phyloP scores from a whole-genome alignment of 179 eudicot genomes.

The Silene coronaria region DNA sequence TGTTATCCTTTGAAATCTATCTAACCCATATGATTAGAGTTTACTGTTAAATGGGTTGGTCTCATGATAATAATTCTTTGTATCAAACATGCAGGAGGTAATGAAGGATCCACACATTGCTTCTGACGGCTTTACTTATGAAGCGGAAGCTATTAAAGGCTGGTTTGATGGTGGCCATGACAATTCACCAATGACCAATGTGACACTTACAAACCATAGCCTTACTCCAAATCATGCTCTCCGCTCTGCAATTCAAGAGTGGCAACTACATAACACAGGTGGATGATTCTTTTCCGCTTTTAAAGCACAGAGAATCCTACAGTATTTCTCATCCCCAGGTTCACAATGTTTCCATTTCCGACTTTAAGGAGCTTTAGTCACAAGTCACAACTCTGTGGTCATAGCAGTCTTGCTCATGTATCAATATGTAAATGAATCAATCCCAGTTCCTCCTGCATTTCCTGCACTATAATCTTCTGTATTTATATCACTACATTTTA shows the following conservation, averaged over 20 bases:
- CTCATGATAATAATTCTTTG: background rate
- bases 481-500: background rate
- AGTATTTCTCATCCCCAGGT: background rate
- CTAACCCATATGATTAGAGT: too few species aligned
- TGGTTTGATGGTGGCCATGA: slow-evolving; percentile 33
- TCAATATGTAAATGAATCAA: too few species aligned
- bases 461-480: background rate
- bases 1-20: too few species aligned
- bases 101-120: slow-evolving; percentile 39
- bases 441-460: background rate
- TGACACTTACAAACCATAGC: slow-evolving; percentile 18
- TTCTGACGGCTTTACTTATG: slow-evolving; percentile 40
- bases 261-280: slow-evolving; percentile 25
- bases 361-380: too few species aligned
- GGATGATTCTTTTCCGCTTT: background rate
- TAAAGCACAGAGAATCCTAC: background rate
- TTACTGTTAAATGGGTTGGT: background rate
- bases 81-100: slow-evolving; percentile 37
- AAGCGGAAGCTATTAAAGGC: slow-evolving; percentile 32
- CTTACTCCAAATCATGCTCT: slow-evolving; percentile 37
- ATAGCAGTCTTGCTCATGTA: too few species aligned
- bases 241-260: slow-evolving; percentile 36
- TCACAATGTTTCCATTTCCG: background rate
- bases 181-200: slow-evolving; percentile 40
- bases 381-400: background rate